Conservation (phyloP, 345 rosid genomes). For the Euphorbia lathyris region DNA sequence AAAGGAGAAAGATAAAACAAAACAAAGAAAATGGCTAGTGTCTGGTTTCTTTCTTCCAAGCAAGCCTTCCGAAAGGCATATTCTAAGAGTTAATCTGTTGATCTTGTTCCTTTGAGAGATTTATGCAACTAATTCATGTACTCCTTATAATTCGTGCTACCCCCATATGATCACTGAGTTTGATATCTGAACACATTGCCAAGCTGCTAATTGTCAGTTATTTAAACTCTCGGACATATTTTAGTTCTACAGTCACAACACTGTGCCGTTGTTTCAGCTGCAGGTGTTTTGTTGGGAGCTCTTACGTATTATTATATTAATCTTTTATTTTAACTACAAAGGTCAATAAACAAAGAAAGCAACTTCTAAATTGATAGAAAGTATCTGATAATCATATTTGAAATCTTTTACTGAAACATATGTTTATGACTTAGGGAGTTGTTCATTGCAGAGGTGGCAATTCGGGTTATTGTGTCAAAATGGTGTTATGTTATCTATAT, state of each 20-base stretch:
- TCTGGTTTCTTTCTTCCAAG: no score
- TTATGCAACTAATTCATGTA: not conserved
- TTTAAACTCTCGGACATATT: not conserved
- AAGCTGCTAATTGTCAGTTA: not conserved
- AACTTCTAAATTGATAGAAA: no score
- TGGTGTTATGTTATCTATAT: no score
- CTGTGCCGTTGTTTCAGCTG: not conserved
- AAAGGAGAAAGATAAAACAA: no score
- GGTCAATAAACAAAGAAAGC: no score
- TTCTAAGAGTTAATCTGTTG: no score
- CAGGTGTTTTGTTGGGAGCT: no score
- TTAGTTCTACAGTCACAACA: not conserved
- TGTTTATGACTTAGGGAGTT: not conserved
- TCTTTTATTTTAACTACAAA: no score
- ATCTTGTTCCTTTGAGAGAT: not conserved
- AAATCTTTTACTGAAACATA: not conserved
- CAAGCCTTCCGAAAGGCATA: no score
- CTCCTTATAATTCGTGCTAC: not conserved
- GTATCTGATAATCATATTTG: not conserved
- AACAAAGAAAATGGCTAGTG: no score
- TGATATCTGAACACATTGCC: not conserved
- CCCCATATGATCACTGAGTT: not conserved
- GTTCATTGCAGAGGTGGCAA: not conserved
- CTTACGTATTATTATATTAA: no score
- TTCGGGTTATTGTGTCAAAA: no score